Percentiles rank a stretch among this genome's conserved stretches.
Evolutionary conservation across 2,329 filamentous ascomycete genomes (phyloP).

Genomic region (Trichoderma aggressivum): DNA sequence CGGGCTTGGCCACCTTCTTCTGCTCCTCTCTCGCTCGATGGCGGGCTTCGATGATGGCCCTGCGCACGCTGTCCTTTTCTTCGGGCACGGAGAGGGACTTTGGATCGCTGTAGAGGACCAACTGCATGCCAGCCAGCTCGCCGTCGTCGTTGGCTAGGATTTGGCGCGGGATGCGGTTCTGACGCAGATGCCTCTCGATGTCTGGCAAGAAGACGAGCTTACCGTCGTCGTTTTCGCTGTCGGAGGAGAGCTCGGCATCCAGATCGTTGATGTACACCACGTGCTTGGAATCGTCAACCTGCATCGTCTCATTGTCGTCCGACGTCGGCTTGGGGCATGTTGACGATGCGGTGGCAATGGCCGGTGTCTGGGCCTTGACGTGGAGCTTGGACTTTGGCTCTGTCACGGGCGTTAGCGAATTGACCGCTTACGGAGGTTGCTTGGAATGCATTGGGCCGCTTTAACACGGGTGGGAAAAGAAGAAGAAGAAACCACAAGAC

Average conservation of each 20-base stretch:
- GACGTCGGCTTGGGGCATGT: conserved; percentile 16
- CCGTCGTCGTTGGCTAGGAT: conserved; percentile 57
- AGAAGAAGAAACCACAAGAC: not conserved
- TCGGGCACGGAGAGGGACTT: conserved; percentile 70
- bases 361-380: conserved; percentile 58
- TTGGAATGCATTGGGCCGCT: not conserved
- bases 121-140: conserved; percentile 60
- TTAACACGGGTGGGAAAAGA: too few species aligned
- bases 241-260: conserved; percentile 73
- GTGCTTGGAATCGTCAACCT: conserved; percentile 80
- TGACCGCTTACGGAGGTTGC: not conserved
- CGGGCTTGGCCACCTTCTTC: conserved; percentile 28
- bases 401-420: conserved; percentile 32
- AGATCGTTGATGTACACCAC: conserved; percentile 89
- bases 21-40: conserved; percentile 62
- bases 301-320: conserved; percentile 69
- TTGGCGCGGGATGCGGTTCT: conserved; percentile 65
- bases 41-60: conserved; percentile 77
- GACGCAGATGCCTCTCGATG: conserved; percentile 74
- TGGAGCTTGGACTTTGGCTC: conserved; percentile 64
- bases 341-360: conserved; percentile 18
- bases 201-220: conserved; percentile 77
- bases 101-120: conserved; percentile 83
- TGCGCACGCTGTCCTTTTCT: conserved; percentile 73
- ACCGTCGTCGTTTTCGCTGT: conserved; percentile 45